Evolutionary conservation across 2,329 filamentous ascomycete genomes (phyloP).

Genomic region (Tolypocladium tropicale): DNA sequence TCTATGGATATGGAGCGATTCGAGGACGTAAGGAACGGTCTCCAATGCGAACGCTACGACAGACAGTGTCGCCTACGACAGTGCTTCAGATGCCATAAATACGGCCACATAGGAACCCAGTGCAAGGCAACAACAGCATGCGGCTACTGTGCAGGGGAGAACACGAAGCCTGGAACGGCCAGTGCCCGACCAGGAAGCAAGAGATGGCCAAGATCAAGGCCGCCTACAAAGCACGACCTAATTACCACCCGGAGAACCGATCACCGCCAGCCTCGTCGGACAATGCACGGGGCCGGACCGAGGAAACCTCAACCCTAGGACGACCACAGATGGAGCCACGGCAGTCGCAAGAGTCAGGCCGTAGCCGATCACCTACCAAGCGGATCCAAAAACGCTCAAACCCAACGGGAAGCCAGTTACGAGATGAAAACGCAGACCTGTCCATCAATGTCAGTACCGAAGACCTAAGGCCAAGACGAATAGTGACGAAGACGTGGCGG

Average conservation of each 20-base stretch:
- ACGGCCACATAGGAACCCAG: conserved; percentile 6
- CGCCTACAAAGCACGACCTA: not conserved
- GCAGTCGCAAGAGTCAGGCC: not conserved
- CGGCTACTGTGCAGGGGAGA: conserved; percentile 1
- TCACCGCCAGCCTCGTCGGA: not conserved
- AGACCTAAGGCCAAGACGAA: too few relatives aligned
- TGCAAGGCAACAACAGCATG: conserved; percentile 5
- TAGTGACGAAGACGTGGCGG: too few relatives aligned
- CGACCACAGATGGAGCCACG: not conserved
- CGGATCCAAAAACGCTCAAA: too few relatives aligned
- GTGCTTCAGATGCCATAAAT: conserved; percentile 3
- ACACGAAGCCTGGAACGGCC: not conserved
- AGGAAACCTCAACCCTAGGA: not conserved
- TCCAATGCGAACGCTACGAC: not conserved
- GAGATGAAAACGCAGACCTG: too few relatives aligned
- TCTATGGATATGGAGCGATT: too few relatives aligned
- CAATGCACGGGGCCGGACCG: too few relatives aligned
- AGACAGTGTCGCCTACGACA: conserved; percentile 2
- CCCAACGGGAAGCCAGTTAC: too few relatives aligned
- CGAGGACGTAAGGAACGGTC: not conserved
- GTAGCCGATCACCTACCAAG: not conserved
- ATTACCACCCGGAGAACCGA: not conserved
- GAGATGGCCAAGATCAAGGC: not conserved
- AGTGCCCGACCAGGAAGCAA: not conserved
- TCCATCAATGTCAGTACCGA: too few relatives aligned